A percentile compares a stretch with the other conserved stretches of the same genome.
Conservation (phyloP, 1,284 basidiomycete genomes). For the Heliocybe sulcata region DNA sequence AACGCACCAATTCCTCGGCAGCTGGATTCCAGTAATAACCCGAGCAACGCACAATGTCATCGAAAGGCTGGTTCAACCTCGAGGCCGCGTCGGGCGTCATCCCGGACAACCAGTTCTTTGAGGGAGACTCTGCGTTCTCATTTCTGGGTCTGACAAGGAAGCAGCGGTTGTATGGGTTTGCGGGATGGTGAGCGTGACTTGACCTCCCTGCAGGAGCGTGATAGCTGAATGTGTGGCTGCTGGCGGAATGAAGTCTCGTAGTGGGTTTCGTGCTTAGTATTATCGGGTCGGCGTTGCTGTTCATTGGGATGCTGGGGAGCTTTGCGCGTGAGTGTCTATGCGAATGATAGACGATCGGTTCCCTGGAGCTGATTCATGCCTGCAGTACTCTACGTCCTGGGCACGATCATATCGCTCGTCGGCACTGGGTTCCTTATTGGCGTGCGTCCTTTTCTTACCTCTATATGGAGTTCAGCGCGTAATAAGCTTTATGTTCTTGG, state of each 20-base stretch:
- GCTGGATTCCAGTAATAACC: not conserved
- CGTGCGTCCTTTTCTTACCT: slow-evolving; percentile 35
- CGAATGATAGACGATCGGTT: not conserved
- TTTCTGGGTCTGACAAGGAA: slow-evolving; percentile 71
- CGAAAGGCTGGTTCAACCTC: slow-evolving; percentile 64
- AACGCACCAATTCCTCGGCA: not conserved
- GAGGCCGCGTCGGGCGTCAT: slow-evolving; percentile 50
- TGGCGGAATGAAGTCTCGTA: slow-evolving; percentile 38
- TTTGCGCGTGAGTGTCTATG: slow-evolving; percentile 64
- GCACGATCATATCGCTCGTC: slow-evolving; percentile 76
- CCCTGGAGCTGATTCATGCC: not conserved
- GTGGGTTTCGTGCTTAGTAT: slow-evolving; percentile 77
- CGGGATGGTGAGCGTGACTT: slow-evolving; percentile 75
- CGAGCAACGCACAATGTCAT: slow-evolving; percentile 21
- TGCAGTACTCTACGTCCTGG: slow-evolving; percentile 76
- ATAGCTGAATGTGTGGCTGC: slow-evolving; percentile 1
- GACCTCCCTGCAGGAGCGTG: no score
- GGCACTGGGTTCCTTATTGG: slow-evolving; percentile 90
- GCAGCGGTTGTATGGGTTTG: slow-evolving; percentile 80
- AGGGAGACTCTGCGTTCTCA: slow-evolving; percentile 79
- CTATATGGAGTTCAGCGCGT: not conserved
- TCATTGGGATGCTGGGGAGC: slow-evolving; percentile 60
- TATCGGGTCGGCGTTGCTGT: slow-evolving; percentile 74
- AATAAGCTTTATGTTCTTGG: not conserved
- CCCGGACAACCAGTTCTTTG: slow-evolving; percentile 71